These are phyloP conservation scores for Didymella keratinophila DNA, from an alignment of 2,329 filamentous ascomycete genomes.

Conservation along the genomic window DNA sequence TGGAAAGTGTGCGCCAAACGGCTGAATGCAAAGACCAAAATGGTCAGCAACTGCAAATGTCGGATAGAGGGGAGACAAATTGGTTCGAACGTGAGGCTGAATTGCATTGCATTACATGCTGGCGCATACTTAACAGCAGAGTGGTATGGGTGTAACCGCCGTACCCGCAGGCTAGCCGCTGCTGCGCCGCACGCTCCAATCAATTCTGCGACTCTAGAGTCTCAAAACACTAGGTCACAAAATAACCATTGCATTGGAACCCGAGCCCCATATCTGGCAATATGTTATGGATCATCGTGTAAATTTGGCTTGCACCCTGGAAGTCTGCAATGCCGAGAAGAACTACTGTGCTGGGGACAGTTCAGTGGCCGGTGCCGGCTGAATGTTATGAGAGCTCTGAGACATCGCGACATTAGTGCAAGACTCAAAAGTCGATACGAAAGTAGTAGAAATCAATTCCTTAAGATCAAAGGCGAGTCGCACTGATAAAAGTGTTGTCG, in stretches of 20 bases:
- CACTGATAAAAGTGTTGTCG: not conserved
- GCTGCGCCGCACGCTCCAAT: conserved; percentile 22
- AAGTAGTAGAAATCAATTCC: not conserved
- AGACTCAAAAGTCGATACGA: not conserved
- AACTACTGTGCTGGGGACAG: not conserved
- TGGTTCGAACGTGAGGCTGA: conserved; percentile 1
- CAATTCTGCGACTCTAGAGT: conserved; percentile 2
- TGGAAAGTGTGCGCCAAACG: too few species aligned
- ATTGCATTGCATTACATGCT: conserved; percentile 5
- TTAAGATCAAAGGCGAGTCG: not conserved
- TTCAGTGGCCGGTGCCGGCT: not conserved
- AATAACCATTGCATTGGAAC: conserved; percentile 7
- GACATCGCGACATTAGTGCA: not conserved
- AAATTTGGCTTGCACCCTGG: not conserved
- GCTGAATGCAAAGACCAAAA: too few species aligned
- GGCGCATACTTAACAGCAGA: conserved; percentile 12
- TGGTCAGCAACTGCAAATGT: too few species aligned
- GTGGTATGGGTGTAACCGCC: conserved; percentile 16
- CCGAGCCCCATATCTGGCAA: conserved; percentile 7
- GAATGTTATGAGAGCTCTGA: not conserved
- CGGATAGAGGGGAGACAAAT: too few species aligned
- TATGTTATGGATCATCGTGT: conserved; percentile 6
- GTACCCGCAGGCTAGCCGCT: conserved; percentile 14
- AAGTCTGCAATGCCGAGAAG: not conserved
- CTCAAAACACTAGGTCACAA: conserved; percentile 10